Evolutionary conservation across 169 alveolate species (phyloP).

Genomic region (Plasmodium malariae): DNA sequence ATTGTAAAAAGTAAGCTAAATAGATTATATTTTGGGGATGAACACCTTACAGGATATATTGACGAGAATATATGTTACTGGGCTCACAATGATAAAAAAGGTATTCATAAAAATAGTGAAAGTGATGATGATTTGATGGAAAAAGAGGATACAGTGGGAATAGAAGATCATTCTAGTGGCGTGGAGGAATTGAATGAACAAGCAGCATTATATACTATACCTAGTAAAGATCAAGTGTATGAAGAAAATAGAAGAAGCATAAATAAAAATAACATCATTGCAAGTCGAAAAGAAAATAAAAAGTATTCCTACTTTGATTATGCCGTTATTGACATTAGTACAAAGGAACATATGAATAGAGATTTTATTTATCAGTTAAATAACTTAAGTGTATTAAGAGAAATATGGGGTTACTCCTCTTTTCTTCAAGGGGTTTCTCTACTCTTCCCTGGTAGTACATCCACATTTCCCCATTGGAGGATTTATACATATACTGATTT

Average conservation of each 20-base stretch:
- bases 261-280: background rate
- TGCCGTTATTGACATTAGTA: conserved; percentile 55
- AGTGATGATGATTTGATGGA: conserved; percentile 22
- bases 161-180: background rate
- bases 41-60: conserved; percentile 28
- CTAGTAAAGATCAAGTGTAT: background rate
- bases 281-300: background rate
- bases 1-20: conserved; percentile 40
- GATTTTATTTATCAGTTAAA: conserved; percentile 26
- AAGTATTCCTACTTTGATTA: conserved; percentile 52
- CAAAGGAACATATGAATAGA: conserved; percentile 4
- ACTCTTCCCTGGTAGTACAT: conserved; percentile 23
- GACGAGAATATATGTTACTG: conserved; percentile 70
- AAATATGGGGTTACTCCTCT: conserved; percentile 71
- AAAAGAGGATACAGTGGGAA: background rate
- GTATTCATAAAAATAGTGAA: conserved; percentile 13
- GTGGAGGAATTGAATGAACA: background rate
- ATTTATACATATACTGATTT: conserved; percentile 29
- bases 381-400: conserved; percentile 12
- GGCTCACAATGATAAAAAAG: conserved; percentile 40
- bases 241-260: background rate
- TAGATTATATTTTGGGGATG: conserved; percentile 36
- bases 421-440: conserved; percentile 63
- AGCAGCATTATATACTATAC: background rate
- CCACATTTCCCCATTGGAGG: conserved; percentile 66